These are phyloP conservation scores for Begonia masoniana DNA, from an alignment of 306 rosid genomes.

Conservation along the genomic window DNA sequence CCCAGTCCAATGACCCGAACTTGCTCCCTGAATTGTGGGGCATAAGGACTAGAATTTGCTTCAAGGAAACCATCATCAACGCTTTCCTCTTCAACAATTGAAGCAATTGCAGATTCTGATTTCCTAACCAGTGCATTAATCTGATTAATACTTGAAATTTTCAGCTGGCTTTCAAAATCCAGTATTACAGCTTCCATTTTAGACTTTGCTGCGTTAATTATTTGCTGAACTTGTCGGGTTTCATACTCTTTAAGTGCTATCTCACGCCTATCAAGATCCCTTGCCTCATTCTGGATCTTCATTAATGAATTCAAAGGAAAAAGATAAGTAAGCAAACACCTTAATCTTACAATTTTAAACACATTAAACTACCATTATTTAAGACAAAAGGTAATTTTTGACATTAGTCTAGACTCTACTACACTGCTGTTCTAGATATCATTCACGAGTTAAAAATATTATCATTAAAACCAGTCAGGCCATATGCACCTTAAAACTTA, in stretches of 20 bases:
- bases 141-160: slow-evolving; percentile 31
- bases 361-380: neutral
- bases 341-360: slow-evolving; percentile 1
- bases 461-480: too few relatives aligned
- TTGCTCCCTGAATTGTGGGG: slow-evolving; percentile 69
- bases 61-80: slow-evolving; percentile 24
- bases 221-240: slow-evolving; percentile 42
- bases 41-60: slow-evolving; percentile 24
- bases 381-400: too few relatives aligned
- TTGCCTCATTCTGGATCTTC: slow-evolving; percentile 74
- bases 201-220: slow-evolving; percentile 43
- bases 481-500: too few relatives aligned
- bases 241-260: slow-evolving; percentile 55
- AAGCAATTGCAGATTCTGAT: slow-evolving; percentile 61
- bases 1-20: slow-evolving; percentile 55
- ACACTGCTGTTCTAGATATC: too few relatives aligned
- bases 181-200: slow-evolving; percentile 45
- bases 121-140: slow-evolving; percentile 48
- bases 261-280: slow-evolving; percentile 63
- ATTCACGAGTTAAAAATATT: too few relatives aligned
- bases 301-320: slow-evolving; percentile 10
- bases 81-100: slow-evolving; percentile 45
- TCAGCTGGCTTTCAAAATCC: slow-evolving; percentile 56
- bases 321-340: slow-evolving; percentile 11
- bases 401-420: too few relatives aligned